Evolutionary conservation across 306 rosid genomes (phyloP).

Genomic region (Lathyrus oleraceus): DNA sequence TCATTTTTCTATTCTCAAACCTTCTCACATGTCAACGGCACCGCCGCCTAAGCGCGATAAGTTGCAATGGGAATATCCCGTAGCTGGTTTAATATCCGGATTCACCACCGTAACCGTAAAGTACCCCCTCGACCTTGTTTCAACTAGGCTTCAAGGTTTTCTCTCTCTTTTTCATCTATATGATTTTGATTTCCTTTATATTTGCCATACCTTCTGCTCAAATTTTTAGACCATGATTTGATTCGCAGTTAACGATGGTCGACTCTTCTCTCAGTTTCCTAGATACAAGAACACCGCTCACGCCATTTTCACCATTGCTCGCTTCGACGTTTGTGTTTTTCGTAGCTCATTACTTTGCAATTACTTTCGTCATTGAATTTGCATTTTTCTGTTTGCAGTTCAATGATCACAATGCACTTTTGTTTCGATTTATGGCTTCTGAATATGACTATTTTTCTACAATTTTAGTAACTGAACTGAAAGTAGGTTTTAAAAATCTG

Average conservation of each 20-base stretch:
- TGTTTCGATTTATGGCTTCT: too few relatives aligned
- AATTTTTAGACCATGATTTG: background rate
- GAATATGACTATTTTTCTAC: too few relatives aligned
- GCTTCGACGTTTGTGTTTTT: slow-evolving; percentile 59
- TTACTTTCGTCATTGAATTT: too few relatives aligned
- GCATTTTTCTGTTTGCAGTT: background rate
- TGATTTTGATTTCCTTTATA: background rate
- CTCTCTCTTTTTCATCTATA: background rate
- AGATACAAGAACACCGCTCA: slow-evolving; percentile 75
- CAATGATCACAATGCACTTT: background rate
- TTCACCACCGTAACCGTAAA: slow-evolving; percentile 61
- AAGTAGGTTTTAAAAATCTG: too few relatives aligned
- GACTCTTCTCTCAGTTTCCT: slow-evolving; percentile 58
- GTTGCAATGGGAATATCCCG: slow-evolving; percentile 83
- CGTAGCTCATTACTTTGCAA: background rate
- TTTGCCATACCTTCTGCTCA: background rate
- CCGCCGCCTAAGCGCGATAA: slow-evolving; percentile 25
- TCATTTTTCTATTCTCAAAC: background rate
- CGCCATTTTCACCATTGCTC: slow-evolving; percentile 78
- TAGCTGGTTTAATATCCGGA: slow-evolving; percentile 71
- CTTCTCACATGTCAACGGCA: background rate
- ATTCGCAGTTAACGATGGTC: slow-evolving; percentile 72
- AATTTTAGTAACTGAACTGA: too few relatives aligned
- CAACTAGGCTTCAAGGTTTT: slow-evolving; percentile 85
- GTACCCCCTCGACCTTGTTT: slow-evolving; percentile 90